phyloP scores from a whole-genome alignment of 164 flowering plant genomes.

The Kalanchoe fedtschenkoi region DNA sequence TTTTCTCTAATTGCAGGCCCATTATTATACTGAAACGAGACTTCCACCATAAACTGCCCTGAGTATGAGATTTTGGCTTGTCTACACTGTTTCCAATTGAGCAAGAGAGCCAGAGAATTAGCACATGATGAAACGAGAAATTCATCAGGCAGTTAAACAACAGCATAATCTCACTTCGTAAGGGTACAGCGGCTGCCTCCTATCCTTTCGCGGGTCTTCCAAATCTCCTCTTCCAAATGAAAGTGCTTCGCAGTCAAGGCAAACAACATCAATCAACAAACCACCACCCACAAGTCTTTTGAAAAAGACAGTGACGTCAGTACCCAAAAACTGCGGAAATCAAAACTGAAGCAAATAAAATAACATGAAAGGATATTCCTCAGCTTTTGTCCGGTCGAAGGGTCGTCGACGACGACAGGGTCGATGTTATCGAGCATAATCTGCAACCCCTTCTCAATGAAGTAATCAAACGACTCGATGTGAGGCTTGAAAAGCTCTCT shows the following conservation, averaged over 20 bases:
- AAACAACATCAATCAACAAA: conserved; percentile 6
- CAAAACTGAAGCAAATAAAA: background rate
- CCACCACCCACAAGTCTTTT: background rate
- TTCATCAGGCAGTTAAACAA: background rate
- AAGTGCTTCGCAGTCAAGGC: conserved; percentile 47
- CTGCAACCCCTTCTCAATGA: conserved; percentile 44
- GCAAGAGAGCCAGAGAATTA: background rate
- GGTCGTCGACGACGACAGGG: conserved; percentile 37
- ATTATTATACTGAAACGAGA: conserved; percentile 40
- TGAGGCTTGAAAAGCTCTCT: conserved; percentile 59
- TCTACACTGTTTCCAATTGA: conserved; percentile 50
- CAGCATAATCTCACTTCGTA: conserved; percentile 31
- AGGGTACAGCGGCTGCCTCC: conserved; percentile 27
- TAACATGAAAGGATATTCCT: conserved; percentile 60
- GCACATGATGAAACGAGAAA: background rate
- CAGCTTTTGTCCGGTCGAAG: conserved; percentile 26
- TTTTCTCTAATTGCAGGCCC: conserved; percentile 23
- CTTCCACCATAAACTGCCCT: conserved; percentile 41
- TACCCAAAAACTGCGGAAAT: background rate
- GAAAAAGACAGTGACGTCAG: no score
- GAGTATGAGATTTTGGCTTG: conserved; percentile 57
- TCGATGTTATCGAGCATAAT: conserved; percentile 29
- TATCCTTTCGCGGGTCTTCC: conserved; percentile 35
- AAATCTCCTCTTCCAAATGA: conserved; percentile 39
- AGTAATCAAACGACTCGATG: conserved; percentile 66